Evolutionary conservation across 805 yeast species (phyloP), one percentile per base, ranked within the genome.

Genomic region (Scheffersomyces lignosus): DNA sequence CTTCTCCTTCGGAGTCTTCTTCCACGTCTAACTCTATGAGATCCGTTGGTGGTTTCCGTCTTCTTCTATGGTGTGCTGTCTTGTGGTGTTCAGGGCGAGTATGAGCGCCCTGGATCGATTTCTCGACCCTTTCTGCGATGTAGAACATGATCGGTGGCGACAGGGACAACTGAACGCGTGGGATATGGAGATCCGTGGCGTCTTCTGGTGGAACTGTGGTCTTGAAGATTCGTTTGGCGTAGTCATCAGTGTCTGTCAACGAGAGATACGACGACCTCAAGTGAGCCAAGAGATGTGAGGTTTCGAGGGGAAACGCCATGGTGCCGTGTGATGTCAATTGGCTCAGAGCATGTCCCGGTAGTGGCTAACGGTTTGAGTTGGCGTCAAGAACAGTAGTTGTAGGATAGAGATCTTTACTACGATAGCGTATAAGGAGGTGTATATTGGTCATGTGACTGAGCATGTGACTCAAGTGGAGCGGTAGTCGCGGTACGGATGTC

Each of bases 231-330:
- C 54, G 41, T 12, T 38, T 44, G 12, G 55, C 40, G 20, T 51
- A 48, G 5, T 51, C 60, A 26, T 51, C 58, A 16, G 49, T 45
- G 26, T 57, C 60, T 14, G 47, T 52, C 29, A 45, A 40, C 0
- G 58, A 49, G 4, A 56, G 36, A 37, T 54, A 60, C 3, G 64
- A 47, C 14, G 56, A 49, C 26, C 69, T 45, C 25, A 64, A 41
- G 27, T 58, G 60, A 3, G 58, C 52, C 28, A 68, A 41, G 33
- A 66, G 36, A 14, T 56, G 58, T 14, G 54, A 41, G 5, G 55
- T 51, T 23, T 63, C 68, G 16, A 58, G 51, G 4, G 71, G 68
- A 33, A 66, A 59, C 18, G 72, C 64, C 74, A 68, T 67, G 4
- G 28, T 27, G 15, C 23, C 15, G 25, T 18, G 20, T 28, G 31